phyloP scores from a whole-genome alignment of 2,329 filamentous ascomycete species.

The Pezicula carpinea region DNA sequence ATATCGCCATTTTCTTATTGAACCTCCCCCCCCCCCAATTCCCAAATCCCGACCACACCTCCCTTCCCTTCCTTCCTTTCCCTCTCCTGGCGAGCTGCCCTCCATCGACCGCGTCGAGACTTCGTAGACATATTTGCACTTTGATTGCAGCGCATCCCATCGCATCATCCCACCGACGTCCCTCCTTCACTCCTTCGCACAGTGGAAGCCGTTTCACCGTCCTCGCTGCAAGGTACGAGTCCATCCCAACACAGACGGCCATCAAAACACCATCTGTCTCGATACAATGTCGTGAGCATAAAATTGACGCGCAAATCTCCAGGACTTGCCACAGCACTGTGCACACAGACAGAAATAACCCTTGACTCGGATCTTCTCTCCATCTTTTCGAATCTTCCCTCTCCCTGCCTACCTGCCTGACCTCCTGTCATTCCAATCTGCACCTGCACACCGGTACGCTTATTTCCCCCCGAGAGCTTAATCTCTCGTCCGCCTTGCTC shows the following conservation, averaged over 20 bases:
- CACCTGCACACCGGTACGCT: too few relatives aligned
- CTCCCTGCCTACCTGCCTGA: background rate
- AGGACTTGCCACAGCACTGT: background rate
- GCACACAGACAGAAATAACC: background rate
- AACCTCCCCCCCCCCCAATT: too few relatives aligned
- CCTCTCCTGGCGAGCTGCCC: slow-evolving; percentile 1
- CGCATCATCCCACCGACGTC: background rate
- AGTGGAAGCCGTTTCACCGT: background rate
- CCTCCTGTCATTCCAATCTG: too few relatives aligned
- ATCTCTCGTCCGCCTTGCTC: background rate
- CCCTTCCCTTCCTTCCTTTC: background rate
- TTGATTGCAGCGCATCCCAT: too few relatives aligned
- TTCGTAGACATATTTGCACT: background rate
- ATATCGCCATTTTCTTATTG: too few relatives aligned
- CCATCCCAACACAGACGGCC: background rate
- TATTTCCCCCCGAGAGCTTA: background rate
- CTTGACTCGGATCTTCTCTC: background rate
- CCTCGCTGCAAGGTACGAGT: slow-evolving; percentile 1
- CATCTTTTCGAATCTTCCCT: background rate
- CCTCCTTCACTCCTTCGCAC: background rate
- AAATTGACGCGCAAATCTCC: background rate
- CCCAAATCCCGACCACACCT: too few relatives aligned
- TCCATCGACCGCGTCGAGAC: background rate
- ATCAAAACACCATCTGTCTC: slow-evolving; percentile 1
- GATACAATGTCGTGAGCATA: background rate